phyloP scores from a whole-genome alignment of 2,329 filamentous ascomycete genomes.

The Colletotrichum musae region DNA sequence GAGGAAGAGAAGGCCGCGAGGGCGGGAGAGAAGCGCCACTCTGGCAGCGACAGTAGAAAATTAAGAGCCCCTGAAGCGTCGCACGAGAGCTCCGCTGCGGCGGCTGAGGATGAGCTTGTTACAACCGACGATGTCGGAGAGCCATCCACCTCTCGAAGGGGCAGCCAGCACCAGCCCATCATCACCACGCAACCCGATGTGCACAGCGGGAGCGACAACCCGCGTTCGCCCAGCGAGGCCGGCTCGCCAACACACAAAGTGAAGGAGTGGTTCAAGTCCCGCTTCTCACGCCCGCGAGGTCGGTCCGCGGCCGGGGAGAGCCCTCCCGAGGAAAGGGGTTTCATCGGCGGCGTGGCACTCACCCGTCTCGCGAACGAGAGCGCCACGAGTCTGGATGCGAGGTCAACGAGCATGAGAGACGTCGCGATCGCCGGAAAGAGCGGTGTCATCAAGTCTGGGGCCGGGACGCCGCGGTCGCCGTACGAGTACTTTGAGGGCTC shows the following conservation, averaged over 20 bases:
- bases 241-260: conserved; percentile 56
- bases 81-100: conserved; percentile 11
- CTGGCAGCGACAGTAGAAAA: conserved; percentile 68
- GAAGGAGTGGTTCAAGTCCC: conserved; percentile 70
- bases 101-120: neutral
- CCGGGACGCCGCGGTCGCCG: conserved; percentile 12
- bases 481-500: conserved; percentile 41
- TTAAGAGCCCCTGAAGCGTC: conserved; percentile 47
- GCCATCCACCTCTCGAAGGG: neutral
- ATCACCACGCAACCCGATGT: conserved; percentile 41
- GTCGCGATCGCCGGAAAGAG: conserved; percentile 61
- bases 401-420: conserved; percentile 60
- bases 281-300: conserved; percentile 59
- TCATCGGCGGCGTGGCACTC: conserved; percentile 66
- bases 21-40: conserved; percentile 66
- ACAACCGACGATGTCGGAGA: neutral
- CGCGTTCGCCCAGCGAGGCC: conserved; percentile 41
- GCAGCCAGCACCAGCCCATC: conserved; percentile 38
- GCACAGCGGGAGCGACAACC: conserved; percentile 21
- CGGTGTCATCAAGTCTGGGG: conserved; percentile 48
- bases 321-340: conserved; percentile 52
- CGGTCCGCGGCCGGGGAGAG: conserved; percentile 57
- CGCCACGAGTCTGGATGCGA: conserved; percentile 58
- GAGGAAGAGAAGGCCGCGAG: conserved; percentile 67
- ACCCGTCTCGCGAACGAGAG: conserved; percentile 59